Base-by-base conservation (phyloP, 139 green algal species). In the Chlorella ohadii region DNA sequence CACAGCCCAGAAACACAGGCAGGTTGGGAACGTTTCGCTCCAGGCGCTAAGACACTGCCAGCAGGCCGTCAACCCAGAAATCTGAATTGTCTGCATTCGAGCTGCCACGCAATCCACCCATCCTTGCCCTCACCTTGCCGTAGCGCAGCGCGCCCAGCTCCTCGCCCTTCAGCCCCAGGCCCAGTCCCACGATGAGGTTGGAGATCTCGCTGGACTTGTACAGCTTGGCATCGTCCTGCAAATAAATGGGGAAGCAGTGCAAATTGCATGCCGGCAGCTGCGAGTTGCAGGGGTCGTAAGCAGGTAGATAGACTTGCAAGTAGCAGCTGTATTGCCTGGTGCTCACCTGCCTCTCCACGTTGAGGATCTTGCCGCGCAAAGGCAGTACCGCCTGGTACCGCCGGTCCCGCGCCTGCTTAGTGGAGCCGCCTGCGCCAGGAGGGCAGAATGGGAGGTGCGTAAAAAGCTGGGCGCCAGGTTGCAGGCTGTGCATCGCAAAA, bases 291-390 rank as follows among this genome's bases (percentile, higher is more conserved):
- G n/a, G n/a, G n/a, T n/a, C n/a, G n/a, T n/a, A n/a, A n/a, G n/a
- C n/a, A n/a, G n/a, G 44, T 51, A 9, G 44, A 51, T 9, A 9
- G 44, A 51, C 44, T 51, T 9, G 44, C 44, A 51, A 51, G 44
- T 51, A 51, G 44, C 6, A 51, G 44, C 44, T 51, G 44, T 51
- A 9, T 6, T 51, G 44, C n/a, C n/a, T n/a, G n/a, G n/a, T n/a
- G n/a, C n/a, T n/a, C 55, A 81, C 76, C 76, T 82, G 76, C 59
- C 39, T 89, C 90, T 99, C 96, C 80, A 98, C 95, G 78, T 99
- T 99, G 25, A 99, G 89, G 85, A 99, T 99, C 90, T 99, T 99
- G 81, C 97, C 97, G 7, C 97, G 89, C 66, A 99, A 88, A 4
- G 97, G 97, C 59, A 99, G 90, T 16, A 99, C 93, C 27, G 97